Conservation (phyloP, 148 eudicot genomes). For the Persicaria tinctoria region DNA sequence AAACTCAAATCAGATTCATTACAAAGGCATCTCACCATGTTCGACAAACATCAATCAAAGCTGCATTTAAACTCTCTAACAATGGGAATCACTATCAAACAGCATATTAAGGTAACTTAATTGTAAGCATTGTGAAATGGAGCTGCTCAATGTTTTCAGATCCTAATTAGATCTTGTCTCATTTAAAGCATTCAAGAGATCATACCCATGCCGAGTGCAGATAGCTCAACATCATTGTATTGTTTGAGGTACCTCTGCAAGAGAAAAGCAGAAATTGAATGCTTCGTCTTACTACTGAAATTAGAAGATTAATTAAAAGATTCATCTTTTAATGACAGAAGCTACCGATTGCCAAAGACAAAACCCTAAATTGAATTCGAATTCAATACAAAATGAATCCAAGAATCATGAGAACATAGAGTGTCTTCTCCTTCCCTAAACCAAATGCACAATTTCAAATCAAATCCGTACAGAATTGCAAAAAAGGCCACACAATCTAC, state of each 20-base stretch:
- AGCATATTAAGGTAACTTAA: too few species aligned
- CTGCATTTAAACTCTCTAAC: background rate
- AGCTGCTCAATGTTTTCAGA: too few species aligned
- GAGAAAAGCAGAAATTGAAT: background rate
- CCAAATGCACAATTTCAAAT: background rate
- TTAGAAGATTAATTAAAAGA: too few species aligned
- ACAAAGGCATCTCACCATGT: too few species aligned
- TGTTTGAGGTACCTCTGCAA: conserved; percentile 43
- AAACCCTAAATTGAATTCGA: too few species aligned
- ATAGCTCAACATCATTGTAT: conserved; percentile 36
- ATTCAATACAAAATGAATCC: background rate
- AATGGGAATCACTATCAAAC: background rate
- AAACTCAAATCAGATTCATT: too few species aligned
- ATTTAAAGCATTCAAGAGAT: background rate
- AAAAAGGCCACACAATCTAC: background rate
- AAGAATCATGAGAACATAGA: background rate
- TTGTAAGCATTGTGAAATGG: background rate
- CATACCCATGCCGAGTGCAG: conserved; percentile 41
- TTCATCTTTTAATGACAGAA: too few species aligned
- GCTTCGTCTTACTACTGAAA: too few species aligned
- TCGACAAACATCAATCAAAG: background rate
- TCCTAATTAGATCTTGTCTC: too few species aligned
- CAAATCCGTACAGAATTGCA: background rate
- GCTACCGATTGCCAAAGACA: too few species aligned
- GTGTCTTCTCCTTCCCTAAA: too few species aligned